phyloP scores from a whole-genome alignment of 2,329 filamentous ascomycete genomes.

The Leptographium lundbergii region DNA sequence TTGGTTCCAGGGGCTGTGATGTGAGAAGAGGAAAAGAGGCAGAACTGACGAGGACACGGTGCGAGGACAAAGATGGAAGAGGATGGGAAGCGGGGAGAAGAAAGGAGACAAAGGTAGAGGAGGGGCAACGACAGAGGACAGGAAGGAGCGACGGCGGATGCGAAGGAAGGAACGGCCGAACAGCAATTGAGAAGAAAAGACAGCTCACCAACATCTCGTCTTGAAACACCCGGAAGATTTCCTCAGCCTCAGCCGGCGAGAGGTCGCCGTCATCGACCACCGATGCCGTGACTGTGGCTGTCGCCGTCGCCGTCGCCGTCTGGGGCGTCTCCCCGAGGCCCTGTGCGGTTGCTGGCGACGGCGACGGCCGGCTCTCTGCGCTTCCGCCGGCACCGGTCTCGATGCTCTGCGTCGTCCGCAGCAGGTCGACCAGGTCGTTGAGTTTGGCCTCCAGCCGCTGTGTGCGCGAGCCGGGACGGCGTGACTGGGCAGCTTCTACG shows the following conservation, averaged over 20 bases:
- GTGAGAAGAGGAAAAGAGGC: neutral
- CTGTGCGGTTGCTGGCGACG: neutral
- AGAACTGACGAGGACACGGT: neutral
- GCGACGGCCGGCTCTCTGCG: neutral
- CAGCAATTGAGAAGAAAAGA: neutral
- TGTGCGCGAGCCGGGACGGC: constrained; percentile 19
- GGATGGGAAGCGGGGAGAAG: too few relatives aligned
- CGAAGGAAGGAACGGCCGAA: neutral
- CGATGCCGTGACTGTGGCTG: neutral
- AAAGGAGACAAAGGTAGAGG: too few relatives aligned
- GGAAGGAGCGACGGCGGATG: neutral
- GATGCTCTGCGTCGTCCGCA: constrained; percentile 12
- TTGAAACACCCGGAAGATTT: constrained; percentile 26
- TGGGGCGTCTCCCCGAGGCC: neutral
- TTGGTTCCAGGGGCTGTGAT: constrained; percentile 1
- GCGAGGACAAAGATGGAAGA: too few relatives aligned
- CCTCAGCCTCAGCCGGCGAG: constrained; percentile 11
- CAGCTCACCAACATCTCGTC: constrained; percentile 21
- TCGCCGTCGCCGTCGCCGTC: neutral
- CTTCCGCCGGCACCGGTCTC: neutral
- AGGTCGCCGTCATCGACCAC: constrained; percentile 4
- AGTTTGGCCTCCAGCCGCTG: constrained; percentile 37
- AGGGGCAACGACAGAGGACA: too few relatives aligned
- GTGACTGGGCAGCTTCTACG: constrained; percentile 15
- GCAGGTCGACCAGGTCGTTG: constrained; percentile 33